Base-by-base conservation (phyloP, 805 yeast genomes). In the Zygosaccharomyces bisporus region DNA sequence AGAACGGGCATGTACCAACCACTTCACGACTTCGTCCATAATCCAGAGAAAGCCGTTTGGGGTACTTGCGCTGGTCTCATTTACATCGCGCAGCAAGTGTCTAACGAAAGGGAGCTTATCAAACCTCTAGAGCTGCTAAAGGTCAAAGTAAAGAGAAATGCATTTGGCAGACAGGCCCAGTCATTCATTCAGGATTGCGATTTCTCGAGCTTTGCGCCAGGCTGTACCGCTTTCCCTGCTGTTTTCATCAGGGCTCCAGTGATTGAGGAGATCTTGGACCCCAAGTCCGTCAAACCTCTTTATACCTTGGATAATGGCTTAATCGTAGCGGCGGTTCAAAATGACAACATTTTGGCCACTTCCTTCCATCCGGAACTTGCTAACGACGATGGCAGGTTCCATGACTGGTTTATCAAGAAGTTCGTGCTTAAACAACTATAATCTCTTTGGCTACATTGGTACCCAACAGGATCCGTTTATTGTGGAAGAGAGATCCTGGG, bases 11-110 rank as follows among this genome's bases (percentile, higher is more conserved):
- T 85, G 54, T 64, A 81, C 14, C 70, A 72, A 19, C 83, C 84
- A 2, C 65, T 85, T 43, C 63, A 71, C 32, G 58, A 67, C 9
- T 79, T 75, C 59, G 77, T 80, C 14, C 57, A 51, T 18, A 69
- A 73, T 38, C 66, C 73, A 6, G 65, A 67, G 16, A 76, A 74
- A 48, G 80, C 86, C 1, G 74, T 79, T 9, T 86, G 95, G 95
- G 95, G 95, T 0, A 86, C 95, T 1, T 86, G 95, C 63, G 95
- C 95, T 2, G 95, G 95, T 2, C 67, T 86, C 53, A 85, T 86
- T 41, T 72, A 84, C 51, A 67, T 86, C 18, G 74, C 89, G 6
- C 69, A 73, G 44, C 69, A 72, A 37, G 68, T 81, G 29, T 66
- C 71, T 12, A 74, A 77, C 55, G 82, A 79, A 16, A 72, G 72